Evolutionary conservation across 2,329 filamentous ascomycete species (phyloP), one percentile per base, ranked within the genome.

Genomic region (Elsinoe ampelina): DNA sequence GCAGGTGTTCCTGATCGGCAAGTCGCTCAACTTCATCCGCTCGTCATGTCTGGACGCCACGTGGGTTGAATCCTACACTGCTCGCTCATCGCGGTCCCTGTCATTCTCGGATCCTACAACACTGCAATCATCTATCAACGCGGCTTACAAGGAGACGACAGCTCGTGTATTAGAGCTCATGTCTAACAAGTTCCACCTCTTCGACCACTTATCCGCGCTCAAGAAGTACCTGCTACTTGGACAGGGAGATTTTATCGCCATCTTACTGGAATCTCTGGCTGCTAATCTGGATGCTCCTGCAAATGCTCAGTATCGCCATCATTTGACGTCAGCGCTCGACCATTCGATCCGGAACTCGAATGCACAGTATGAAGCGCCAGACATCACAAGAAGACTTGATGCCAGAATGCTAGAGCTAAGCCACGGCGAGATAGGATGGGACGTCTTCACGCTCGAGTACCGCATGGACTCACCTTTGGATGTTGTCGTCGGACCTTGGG

Each of bases 101-200:
- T 82, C 83, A 50, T 97, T 98, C 67, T 91, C 91, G 52, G 92
- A 97, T 70, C 96, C 91, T 6, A 89, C 89, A 0, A 95, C 86
- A 1, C 79, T 98, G 0, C 91, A 95, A 68, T 83, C 84, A 1
- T 96, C 89, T 72, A 98, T 98, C 64, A 93, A 96, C 64, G 89
- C 96, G 64, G 93, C 95, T 1, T 95, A 98, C 75, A 95, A 95
- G 71, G 93, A 89, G 0, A 97, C 95, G 5, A 98, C 98, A 92
- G 89, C 89, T 57, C 86, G 92, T 12, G 78, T 97, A 26, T 95
- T 95, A 65, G 80, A 91, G 67, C 80, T 98, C 56, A 96, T 98
- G 92, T 87, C 86, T 54, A 85, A 85, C 63, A 97, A 96, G 66
- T 98, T 98, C 73, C 89, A 92, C 62, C 77, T 98, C 0, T 95